Conservation (phyloP, 2,329 filamentous ascomycete species). For the Ophiosphaerella herpotricha region DNA sequence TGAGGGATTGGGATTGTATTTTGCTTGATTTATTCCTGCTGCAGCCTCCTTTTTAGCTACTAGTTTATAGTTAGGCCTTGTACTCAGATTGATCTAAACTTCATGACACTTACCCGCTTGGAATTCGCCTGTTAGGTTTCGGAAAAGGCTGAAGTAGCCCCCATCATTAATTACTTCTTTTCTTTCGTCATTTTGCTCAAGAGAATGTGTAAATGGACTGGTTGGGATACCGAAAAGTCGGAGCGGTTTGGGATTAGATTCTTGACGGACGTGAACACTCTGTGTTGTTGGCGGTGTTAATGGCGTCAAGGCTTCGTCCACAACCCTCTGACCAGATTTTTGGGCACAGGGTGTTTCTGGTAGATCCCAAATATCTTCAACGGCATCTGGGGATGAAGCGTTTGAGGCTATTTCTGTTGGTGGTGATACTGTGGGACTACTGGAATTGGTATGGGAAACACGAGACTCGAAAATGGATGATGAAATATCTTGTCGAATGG, state of each 20-base stretch:
- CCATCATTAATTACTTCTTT: neutral
- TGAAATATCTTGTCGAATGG: too few relatives aligned
- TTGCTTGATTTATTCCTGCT: neutral
- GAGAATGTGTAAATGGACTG: neutral
- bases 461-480: too few relatives aligned
- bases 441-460: too few relatives aligned
- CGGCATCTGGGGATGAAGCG: neutral
- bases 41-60: neutral
- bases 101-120: neutral
- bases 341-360: neutral
- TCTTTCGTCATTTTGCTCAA: neutral
- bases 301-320: neutral
- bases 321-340: neutral
- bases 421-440: too few relatives aligned
- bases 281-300: slow-evolving; percentile 1
- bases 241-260: neutral
- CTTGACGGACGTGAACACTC: neutral
- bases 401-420: neutral
- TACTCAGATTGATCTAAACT: neutral
- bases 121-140: neutral
- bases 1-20: neutral
- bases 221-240: neutral
- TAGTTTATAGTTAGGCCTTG: neutral
- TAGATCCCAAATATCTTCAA: slow-evolving; percentile 1
- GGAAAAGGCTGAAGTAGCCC: neutral